Percentiles rank a stretch among this genome's conserved stretches.
Evolutionary conservation across 163 green algal genomes (phyloP).

Genomic region (Chloroidium sp.): DNA sequence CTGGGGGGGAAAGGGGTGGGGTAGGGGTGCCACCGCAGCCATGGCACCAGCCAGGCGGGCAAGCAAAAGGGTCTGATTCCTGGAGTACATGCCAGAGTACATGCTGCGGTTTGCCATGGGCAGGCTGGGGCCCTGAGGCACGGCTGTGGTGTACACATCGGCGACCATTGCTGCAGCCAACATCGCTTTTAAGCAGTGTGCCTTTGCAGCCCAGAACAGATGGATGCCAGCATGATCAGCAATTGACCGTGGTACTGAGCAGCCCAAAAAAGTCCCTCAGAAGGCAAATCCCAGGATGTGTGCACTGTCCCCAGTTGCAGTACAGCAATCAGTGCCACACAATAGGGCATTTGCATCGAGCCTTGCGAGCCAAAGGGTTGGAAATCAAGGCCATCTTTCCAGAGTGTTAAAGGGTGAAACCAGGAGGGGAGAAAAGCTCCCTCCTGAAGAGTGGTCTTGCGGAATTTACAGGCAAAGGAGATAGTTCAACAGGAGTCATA

Average conservation of each 20-base stretch:
- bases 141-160: constrained; percentile 7
- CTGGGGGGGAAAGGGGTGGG: neutral
- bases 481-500: neutral
- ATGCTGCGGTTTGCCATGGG: neutral
- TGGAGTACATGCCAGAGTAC: neutral
- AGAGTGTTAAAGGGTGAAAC: too few species aligned
- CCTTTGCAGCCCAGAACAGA: neutral
- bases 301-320: neutral
- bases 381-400: too few species aligned
- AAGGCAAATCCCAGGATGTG: too few species aligned
- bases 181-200: too few species aligned
- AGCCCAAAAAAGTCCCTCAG: too few species aligned
- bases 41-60: constrained; percentile 4
- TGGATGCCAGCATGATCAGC: neutral
- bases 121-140: constrained; percentile 7
- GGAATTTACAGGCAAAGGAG: too few species aligned
- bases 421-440: too few species aligned
- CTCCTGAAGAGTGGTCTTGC: too few species aligned
- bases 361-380: neutral
- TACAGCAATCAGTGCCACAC: neutral
- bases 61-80: neutral
- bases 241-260: too few species aligned
- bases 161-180: constrained; percentile 9
- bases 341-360: neutral
- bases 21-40: constrained; percentile 8